Percentiles rank a stretch among this genome's conserved stretches.
phyloP scores from a whole-genome alignment of 495 filamentous ascomycete species.

The Podospora pseudocomata region DNA sequence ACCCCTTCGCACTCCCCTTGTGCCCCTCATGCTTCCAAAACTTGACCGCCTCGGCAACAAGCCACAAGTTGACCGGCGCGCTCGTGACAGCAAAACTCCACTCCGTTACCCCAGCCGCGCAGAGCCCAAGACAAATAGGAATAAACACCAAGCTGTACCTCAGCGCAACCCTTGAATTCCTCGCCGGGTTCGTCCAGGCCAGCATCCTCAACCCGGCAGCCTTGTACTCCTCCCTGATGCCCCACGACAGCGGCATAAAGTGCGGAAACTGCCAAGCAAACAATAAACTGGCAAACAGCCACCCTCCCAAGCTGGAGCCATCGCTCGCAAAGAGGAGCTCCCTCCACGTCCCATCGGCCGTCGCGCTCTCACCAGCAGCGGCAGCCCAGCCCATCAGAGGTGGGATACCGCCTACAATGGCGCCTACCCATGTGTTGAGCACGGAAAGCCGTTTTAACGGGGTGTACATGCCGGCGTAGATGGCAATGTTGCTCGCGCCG shows the following conservation, averaged over 20 bases:
- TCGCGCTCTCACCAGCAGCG: constrained; percentile 82
- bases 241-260: constrained; percentile 88
- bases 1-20: constrained; percentile 72
- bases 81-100: constrained; percentile 81
- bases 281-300: constrained; percentile 78
- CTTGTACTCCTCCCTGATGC: constrained; percentile 85
- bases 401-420: constrained; percentile 87
- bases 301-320: constrained; percentile 68
- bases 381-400: constrained; percentile 98
- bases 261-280: constrained; percentile 99
- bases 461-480: constrained; percentile 92
- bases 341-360: constrained; percentile 63
- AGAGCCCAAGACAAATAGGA: constrained; percentile 80
- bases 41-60: constrained; percentile 71
- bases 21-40: constrained; percentile 79
- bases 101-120: constrained; percentile 79
- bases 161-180: constrained; percentile 80
- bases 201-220: constrained; percentile 89
- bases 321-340: constrained; percentile 63
- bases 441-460: constrained; percentile 84
- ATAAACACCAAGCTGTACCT: constrained; percentile 85
- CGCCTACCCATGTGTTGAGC: constrained; percentile 93
- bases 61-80: constrained; percentile 79
- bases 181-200: constrained; percentile 76
- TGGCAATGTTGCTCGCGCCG: constrained; percentile 74